A percentile compares a stretch with the other conserved stretches of the same genome.
Conservation (phyloP, 169 alveolate species). For the Theileria orientalis region DNA sequence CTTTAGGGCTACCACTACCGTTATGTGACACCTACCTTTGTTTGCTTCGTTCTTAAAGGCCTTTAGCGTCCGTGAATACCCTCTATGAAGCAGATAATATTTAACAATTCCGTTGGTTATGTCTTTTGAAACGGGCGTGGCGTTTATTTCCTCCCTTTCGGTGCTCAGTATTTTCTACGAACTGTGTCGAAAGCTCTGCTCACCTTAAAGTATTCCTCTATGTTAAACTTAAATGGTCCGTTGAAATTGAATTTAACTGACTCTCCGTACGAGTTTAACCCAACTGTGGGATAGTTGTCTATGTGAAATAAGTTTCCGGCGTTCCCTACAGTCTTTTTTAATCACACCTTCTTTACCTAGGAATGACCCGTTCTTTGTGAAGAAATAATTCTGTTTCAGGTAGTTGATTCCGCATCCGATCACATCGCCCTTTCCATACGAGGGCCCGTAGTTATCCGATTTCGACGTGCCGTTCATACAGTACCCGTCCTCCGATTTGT, state of each 20-base stretch:
- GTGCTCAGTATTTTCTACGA: slow-evolving; percentile 11
- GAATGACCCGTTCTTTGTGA: slow-evolving; percentile 75
- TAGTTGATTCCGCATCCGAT: slow-evolving; percentile 81
- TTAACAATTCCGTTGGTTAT: slow-evolving; percentile 15
- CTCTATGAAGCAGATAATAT: slow-evolving; percentile 37
- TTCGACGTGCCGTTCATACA: slow-evolving; percentile 53
- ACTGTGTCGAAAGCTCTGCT: background rate
- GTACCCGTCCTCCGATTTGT: slow-evolving; percentile 76
- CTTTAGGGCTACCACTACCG: background rate
- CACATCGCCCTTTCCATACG: slow-evolving; percentile 74
- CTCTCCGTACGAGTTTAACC: slow-evolving; percentile 53
- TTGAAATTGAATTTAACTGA: slow-evolving; percentile 55
- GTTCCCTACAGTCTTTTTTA: slow-evolving; percentile 10
- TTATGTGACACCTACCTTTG: background rate
- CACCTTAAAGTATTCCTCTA: slow-evolving; percentile 35
- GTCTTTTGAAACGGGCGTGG: background rate
- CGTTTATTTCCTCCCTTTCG: slow-evolving; percentile 37
- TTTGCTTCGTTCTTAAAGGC: slow-evolving; percentile 44
- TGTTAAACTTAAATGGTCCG: slow-evolving; percentile 71
- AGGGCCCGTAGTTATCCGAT: slow-evolving; percentile 68
- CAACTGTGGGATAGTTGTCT: slow-evolving; percentile 65
- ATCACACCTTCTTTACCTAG: slow-evolving; percentile 49
- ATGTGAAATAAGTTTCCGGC: slow-evolving; percentile 52
- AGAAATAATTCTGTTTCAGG: slow-evolving; percentile 69
- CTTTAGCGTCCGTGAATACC: slow-evolving; percentile 35